Conservation (phyloP, 2,329 filamentous ascomycete genomes). For the Chrysoporthe austroafricana region DNA sequence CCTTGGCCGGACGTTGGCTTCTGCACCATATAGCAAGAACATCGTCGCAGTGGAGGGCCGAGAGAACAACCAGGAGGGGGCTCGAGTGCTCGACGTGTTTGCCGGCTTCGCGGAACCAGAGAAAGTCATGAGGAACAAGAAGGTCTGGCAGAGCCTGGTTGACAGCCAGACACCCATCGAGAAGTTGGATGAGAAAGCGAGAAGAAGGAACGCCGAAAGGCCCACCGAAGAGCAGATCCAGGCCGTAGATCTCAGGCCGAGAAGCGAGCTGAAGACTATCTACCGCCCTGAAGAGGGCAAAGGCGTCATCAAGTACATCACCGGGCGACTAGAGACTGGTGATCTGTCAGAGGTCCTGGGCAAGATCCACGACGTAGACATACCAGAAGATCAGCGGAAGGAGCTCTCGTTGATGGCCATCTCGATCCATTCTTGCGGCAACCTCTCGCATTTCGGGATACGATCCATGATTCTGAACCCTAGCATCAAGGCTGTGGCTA, state of each 20-base stretch:
- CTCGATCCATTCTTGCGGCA: constrained; percentile 96
- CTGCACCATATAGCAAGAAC: constrained; percentile 80
- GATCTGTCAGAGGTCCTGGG: constrained; percentile 70
- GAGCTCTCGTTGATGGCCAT: constrained; percentile 75
- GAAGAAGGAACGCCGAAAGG: constrained; percentile 41
- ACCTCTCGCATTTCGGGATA: constrained; percentile 93
- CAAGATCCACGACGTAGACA: constrained; percentile 56
- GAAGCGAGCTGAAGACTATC: constrained; percentile 52
- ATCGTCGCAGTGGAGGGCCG: constrained; percentile 91
- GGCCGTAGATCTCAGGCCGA: constrained; percentile 54
- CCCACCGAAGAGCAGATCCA: constrained; percentile 35
- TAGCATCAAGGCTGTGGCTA: constrained; percentile 84
- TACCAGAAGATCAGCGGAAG: constrained; percentile 36
- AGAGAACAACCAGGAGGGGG: constrained; percentile 83
- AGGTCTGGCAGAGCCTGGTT: constrained; percentile 65
- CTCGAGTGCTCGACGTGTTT: constrained; percentile 80
- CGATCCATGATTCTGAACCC: constrained; percentile 84
- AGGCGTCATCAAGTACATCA: constrained; percentile 76
- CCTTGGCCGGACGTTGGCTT: constrained; percentile 84
- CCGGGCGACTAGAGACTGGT: constrained; percentile 73
- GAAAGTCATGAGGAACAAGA: constrained; percentile 80
- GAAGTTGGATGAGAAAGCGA: constrained; percentile 46
- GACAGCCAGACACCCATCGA: constrained; percentile 46
- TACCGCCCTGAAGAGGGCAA: constrained; percentile 64
- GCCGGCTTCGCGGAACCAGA: constrained; percentile 77